These are phyloP conservation scores for Monosporascus cannonballus DNA, from an alignment of 2,329 filamentous ascomycete species.

Conservation along the genomic window DNA sequence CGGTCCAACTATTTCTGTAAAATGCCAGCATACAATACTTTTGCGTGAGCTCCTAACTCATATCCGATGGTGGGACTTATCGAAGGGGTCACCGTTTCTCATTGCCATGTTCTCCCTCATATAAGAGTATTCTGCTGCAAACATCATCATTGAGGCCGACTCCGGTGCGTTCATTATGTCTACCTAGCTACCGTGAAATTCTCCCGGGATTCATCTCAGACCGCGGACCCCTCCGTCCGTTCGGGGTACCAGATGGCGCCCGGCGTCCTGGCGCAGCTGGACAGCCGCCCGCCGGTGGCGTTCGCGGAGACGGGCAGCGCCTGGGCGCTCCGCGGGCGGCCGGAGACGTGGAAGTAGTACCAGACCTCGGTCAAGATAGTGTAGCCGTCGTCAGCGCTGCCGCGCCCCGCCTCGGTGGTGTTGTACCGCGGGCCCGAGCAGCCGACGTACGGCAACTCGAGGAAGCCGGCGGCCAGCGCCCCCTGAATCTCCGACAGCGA, in stretches of 20 bases:
- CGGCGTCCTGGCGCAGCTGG: slow-evolving; percentile 48
- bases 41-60: too few relatives aligned
- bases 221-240: slow-evolving; percentile 36
- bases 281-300: slow-evolving; percentile 41
- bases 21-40: too few relatives aligned
- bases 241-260: slow-evolving; percentile 51
- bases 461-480: slow-evolving; percentile 43
- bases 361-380: slow-evolving; percentile 57
- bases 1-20: too few relatives aligned
- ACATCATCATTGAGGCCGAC: too few relatives aligned
- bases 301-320: slow-evolving; percentile 36
- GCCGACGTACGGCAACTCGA: slow-evolving; percentile 53
- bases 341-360: slow-evolving; percentile 60
- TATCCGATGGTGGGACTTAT: too few relatives aligned
- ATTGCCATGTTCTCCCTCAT: too few relatives aligned
- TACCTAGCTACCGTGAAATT: too few relatives aligned
- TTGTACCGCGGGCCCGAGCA: slow-evolving; percentile 57
- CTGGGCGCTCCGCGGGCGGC: slow-evolving; percentile 47
- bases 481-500: slow-evolving; percentile 45
- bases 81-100: too few relatives aligned
- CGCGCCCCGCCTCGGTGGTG: slow-evolving; percentile 49
- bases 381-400: slow-evolving; percentile 47
- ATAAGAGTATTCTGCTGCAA: too few relatives aligned
- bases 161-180: too few relatives aligned
- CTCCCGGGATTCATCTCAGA: not conserved